Base-by-base conservation (phyloP, 352 stramenopile genomes). In the Phytophthora citrophthora region DNA sequence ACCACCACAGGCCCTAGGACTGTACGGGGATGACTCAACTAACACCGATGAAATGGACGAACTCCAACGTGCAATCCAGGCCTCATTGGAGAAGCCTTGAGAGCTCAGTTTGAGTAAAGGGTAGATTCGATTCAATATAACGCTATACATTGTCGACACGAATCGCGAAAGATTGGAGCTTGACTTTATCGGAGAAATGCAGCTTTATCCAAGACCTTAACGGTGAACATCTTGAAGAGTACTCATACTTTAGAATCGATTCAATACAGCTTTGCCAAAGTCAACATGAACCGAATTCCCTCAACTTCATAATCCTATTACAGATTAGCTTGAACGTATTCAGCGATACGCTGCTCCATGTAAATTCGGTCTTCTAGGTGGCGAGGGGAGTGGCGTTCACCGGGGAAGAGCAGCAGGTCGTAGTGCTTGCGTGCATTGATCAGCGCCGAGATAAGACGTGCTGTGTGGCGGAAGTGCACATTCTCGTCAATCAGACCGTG, bases 401-500 rank as follows among this genome's bases (percentile, higher is more conserved):
- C 86, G 5, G 97, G 96, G 74, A 99, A 99, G 24, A 99, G 72
- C 18, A 99, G 78, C 50, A 99, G 68, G 58, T 99, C 96, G 74
- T 99, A 99, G 55, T 94, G 87, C 79, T 99, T 99, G 26, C 92
- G 83, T 54, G 86, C 84, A 24, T 79, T 81, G 67, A 99, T 99
- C 27, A 99, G 74, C 56, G 91, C 80, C 58, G 98, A 98, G 72
- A 99, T 99, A 48, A 99, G 83, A 3, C 95, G 88, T 56, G 97
- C 94, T 18, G 97, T 99, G 79, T 99, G 97, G 38, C 97, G 89
- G 73, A 99, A 99, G 73, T 99, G 97, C 47, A 99, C 97, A 68
- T 99, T 99, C 72, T 99, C 96, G 69, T 99, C 96, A 48, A 99
- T 98, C 12, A 99, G 79, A 1, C 97, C 97, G 75, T 99, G 97